These are phyloP conservation scores for Dryadomyces sulphureus DNA, from an alignment of 2,329 filamentous ascomycete genomes.

Conservation along the genomic window DNA sequence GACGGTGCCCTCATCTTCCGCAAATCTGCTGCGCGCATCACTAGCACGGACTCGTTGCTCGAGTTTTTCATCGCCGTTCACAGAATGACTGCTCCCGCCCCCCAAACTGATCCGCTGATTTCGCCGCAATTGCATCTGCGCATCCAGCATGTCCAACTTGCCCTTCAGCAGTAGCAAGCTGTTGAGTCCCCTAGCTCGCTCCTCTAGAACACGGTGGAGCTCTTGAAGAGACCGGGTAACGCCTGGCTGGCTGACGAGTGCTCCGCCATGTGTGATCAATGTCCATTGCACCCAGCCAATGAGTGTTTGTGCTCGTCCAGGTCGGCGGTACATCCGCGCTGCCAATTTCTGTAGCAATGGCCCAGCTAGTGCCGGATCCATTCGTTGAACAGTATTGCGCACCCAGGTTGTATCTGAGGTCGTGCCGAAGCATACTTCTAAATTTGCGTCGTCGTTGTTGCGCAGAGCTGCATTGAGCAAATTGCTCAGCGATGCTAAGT, in stretches of 20 bases:
- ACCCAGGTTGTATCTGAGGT: conserved; percentile 62
- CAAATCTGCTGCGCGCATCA: conserved; percentile 11
- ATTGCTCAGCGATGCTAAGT: conserved; percentile 54
- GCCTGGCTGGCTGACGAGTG: conserved; percentile 71
- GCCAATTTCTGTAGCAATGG: conserved; percentile 70
- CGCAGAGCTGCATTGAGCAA: conserved; percentile 88
- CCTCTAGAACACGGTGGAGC: conserved; percentile 74
- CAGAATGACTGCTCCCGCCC: conserved; percentile 11
- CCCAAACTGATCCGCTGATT: conserved; percentile 31
- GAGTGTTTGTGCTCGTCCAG: conserved; percentile 76
- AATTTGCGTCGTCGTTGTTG: conserved; percentile 77
- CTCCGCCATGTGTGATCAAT: conserved; percentile 80
- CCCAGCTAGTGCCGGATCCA: conserved; percentile 73
- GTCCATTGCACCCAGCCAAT: conserved; percentile 97
- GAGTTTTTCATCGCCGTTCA: conserved; percentile 34
- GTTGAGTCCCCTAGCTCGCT: conserved; percentile 68
- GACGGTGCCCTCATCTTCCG: conserved; percentile 47
- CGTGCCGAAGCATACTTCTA: conserved; percentile 83
- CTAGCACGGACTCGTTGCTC: conserved; percentile 43
- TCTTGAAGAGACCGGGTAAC: conserved; percentile 63
- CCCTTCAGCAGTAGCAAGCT: conserved; percentile 81
- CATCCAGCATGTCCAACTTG: conserved; percentile 85
- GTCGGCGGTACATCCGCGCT: conserved; percentile 71
- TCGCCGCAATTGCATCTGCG: conserved; percentile 70
- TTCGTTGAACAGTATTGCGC: conserved; percentile 74